Base-by-base conservation (phyloP, 2,329 filamentous ascomycete species). In the Fusarium tuaranense region DNA sequence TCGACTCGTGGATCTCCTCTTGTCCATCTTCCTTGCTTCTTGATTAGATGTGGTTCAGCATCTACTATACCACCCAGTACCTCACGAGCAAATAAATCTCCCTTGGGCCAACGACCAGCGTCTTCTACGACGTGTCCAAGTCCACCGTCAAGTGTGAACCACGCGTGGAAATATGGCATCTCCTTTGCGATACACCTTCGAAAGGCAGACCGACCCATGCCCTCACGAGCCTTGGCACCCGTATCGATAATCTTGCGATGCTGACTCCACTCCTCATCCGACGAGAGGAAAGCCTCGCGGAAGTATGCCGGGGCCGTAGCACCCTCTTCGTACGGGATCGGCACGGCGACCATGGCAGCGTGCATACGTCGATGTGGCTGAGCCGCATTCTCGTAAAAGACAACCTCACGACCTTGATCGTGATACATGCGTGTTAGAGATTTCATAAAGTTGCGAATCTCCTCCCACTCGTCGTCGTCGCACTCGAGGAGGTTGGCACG, bases 381-480 rank as follows among this genome's bases (percentile, higher is more conserved):
- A 0, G 95, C 95, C 3, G 97, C 97, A 81, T 99, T 98, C 81
- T 99, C 97, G 86, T 99, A 99, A 85, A 99, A 99, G 72, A 99
- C 87, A 12, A 98, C 95, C 78, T 97, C 94, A 62, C 94, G 93
- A 13, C 95, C 95, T 82, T 97, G 95, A 51, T 95, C 93, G 84
- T 97, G 95, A 83, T 98, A 99, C 90, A 98, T 93, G 53, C 96
- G 92, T 6, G 93, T 98, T 22, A 99, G 88, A 68, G 91, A 93
- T 86, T 99, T 99, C 96, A 98, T 98, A 81, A 99, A 99, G 82
- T 99, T 99, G 76, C 97, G 93, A 7, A 99, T 92, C 83, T 99
- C 97, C 81, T 99, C 97, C 97, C 97, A 99, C 82, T 99, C 97
- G 80, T 99, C 97, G 80, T 99, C 96, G 82, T 98, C 96, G 82